Evolutionary conservation across 169 alveolate species (phyloP), one percentile per base, ranked within the genome.

Genomic region (Eimeria praecox): DNA sequence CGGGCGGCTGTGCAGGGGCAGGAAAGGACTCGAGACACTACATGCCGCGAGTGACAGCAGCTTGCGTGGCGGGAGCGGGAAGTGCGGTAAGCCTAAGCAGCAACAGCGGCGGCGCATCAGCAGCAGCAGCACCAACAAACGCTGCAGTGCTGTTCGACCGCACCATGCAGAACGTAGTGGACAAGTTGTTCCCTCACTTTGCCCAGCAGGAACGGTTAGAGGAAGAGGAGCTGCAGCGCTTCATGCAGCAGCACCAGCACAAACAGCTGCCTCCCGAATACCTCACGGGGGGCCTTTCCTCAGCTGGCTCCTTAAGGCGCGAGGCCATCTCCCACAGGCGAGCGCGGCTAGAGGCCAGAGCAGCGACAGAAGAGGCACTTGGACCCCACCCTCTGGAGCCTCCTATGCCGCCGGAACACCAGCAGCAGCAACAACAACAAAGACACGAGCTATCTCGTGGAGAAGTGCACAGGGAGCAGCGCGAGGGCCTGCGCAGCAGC

Each of bases 121-220:
- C 62, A 35, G 64, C 82, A 38, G 95, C 82, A 22, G 80, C 95
- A 54, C 69, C 95, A 40, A 82, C 90, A 49, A 73, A 73, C 69
- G 95, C 95, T 6, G 90, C 95, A n/a, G 95, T 92, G 22, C 62
- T 92, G 42, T 96, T 94, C 56, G 98, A 97, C 62, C 96, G 97
- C 38, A 92, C 97, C 18, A 94, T 96, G 82, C 98, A 97, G 82
- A 97, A 96, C 52, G 80, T 97, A 1, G 96, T 97, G 24, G 98
- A 97, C 80, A 97, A 97, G 89, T 80, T 97, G 30, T 95, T 97
- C 66, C 98, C 98, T 22, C 96, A 96, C 59, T 97, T 97, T 80
- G 85, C 96, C 24, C 88, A 52, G 35, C 92, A 83, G 64, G 98
- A 97, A 54, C 49, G 69, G 33, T 71, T 90, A 22, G 96, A 95